phyloP scores from a whole-genome alignment of 1,284 basidiomycete genomes.

The Sporisorium exsertum region DNA sequence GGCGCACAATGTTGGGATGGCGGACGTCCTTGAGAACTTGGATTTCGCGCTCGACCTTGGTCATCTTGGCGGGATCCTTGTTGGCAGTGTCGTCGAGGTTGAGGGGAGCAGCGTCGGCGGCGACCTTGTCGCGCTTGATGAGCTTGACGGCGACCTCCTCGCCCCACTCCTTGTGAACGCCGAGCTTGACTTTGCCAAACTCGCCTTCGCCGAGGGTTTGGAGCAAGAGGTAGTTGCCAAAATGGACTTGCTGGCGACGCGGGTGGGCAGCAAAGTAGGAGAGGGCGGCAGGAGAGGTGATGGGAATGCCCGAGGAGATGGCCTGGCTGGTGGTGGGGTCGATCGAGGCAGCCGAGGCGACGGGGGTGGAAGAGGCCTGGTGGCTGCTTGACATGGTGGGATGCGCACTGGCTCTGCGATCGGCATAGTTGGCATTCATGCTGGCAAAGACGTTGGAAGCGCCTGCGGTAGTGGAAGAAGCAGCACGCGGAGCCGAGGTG shows the following conservation, averaged over 20 bases:
- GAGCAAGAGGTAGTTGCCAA: conserved; percentile 68
- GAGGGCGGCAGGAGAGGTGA: conserved; percentile 67
- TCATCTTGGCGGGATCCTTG: conserved; percentile 77
- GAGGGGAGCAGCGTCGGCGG: conserved; percentile 73
- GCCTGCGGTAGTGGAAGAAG: conserved; percentile 12
- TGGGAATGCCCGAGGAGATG: conserved; percentile 60
- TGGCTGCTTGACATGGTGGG: conserved; percentile 55
- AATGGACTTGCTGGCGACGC: conserved; percentile 68
- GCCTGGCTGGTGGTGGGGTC: conserved; percentile 54
- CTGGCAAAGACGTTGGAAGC: conserved; percentile 46
- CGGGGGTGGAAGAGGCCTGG: conserved; percentile 3
- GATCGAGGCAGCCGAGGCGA: conserved; percentile 25
- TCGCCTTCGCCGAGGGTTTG: conserved; percentile 83
- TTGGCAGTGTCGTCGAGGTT: conserved; percentile 36
- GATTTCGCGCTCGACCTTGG: conserved; percentile 97
- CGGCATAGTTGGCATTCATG: conserved; percentile 52
- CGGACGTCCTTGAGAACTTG: conserved; percentile 92
- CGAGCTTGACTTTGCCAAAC: conserved; percentile 99
- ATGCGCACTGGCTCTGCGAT: conserved; percentile 63
- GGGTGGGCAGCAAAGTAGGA: conserved; percentile 69
- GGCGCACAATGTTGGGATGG: conserved; percentile 96
- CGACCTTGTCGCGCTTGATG: conserved; percentile 91
- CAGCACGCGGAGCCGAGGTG: conserved; percentile 17
- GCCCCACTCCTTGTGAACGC: conserved; percentile 89
- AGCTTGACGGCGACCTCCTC: conserved; percentile 99